Conservation (phyloP, 2,329 filamentous ascomycete genomes). For the Ophiostoma himal-ulmi region DNA sequence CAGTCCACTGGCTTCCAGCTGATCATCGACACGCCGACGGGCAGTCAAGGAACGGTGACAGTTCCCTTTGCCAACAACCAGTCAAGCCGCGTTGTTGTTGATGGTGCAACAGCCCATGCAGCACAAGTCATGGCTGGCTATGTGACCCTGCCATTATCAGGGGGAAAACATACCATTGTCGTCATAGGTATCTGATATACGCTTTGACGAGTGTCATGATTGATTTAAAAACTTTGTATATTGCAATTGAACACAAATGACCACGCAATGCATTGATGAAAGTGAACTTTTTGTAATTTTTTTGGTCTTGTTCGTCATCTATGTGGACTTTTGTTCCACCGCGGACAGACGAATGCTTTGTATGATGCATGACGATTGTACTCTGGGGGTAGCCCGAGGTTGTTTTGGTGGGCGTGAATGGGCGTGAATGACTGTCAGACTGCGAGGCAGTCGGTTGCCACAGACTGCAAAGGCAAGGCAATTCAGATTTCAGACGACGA, state of each 20-base stretch:
- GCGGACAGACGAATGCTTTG: background rate
- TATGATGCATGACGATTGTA: background rate
- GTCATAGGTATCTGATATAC: background rate
- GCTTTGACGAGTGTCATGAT: background rate
- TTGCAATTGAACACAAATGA: background rate
- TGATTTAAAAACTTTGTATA: background rate
- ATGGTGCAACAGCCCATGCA: conserved; percentile 26
- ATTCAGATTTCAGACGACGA: background rate
- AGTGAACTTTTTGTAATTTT: background rate
- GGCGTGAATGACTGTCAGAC: background rate
- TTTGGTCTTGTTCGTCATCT: background rate
- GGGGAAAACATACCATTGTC: conserved; percentile 18
- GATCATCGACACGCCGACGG: conserved; percentile 32
- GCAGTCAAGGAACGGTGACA: conserved; percentile 30
- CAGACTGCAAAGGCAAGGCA: background rate
- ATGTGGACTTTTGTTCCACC: background rate
- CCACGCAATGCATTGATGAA: background rate
- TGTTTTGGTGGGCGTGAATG: background rate
- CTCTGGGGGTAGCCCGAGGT: background rate
- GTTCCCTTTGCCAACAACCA: conserved; percentile 26
- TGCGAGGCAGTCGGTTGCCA: background rate
- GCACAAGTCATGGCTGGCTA: conserved; percentile 27
- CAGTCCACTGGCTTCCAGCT: conserved; percentile 28
- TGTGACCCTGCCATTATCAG: conserved; percentile 21
- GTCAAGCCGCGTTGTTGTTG: conserved; percentile 21